Evolutionary conservation across 805 yeast species (phyloP).

Genomic region (Saturnispora galanensis): DNA sequence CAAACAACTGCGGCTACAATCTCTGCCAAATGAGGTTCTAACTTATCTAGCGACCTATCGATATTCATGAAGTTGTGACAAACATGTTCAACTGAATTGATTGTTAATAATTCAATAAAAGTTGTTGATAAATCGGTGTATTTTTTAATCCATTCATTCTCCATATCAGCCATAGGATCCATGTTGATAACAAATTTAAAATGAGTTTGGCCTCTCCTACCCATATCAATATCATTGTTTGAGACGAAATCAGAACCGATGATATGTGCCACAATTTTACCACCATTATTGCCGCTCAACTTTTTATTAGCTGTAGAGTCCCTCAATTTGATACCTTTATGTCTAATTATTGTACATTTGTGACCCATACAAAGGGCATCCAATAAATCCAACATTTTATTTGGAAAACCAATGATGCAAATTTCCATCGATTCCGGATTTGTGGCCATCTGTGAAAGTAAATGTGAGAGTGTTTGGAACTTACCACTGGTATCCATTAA

Average conservation of each 20-base stretch:
- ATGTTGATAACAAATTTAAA: conserved; percentile 25
- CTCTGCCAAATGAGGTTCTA: conserved; percentile 39
- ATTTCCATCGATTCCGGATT: conserved; percentile 33
- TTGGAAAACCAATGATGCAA: conserved; percentile 64
- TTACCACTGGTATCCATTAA: conserved; percentile 77
- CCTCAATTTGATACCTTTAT: conserved; percentile 53
- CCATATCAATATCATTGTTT: conserved; percentile 2
- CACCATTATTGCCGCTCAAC: conserved; percentile 13
- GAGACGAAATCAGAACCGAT: conserved; percentile 28
- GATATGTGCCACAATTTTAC: conserved; percentile 26
- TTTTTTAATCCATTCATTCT: conserved; percentile 13
- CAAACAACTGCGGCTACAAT: conserved; percentile 79
- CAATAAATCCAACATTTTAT: conserved; percentile 56
- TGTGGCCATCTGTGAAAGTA: conserved; percentile 39
- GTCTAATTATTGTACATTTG: conserved; percentile 44
- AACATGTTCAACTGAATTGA: conserved; percentile 79
- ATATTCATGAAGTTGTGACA: conserved; percentile 21
- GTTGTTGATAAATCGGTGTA: conserved; percentile 17
- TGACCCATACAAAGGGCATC: conserved; percentile 65
- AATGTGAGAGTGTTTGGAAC: conserved; percentile 57
- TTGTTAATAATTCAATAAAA: conserved; percentile 60
- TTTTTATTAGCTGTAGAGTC: conserved; percentile 27
- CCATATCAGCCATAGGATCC: conserved; percentile 24
- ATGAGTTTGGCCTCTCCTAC: conserved; percentile 1
- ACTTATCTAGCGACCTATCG: conserved; percentile 23